Conservation (phyloP, 2,329 filamentous ascomycete genomes). For the Sporothrix humicola region DNA sequence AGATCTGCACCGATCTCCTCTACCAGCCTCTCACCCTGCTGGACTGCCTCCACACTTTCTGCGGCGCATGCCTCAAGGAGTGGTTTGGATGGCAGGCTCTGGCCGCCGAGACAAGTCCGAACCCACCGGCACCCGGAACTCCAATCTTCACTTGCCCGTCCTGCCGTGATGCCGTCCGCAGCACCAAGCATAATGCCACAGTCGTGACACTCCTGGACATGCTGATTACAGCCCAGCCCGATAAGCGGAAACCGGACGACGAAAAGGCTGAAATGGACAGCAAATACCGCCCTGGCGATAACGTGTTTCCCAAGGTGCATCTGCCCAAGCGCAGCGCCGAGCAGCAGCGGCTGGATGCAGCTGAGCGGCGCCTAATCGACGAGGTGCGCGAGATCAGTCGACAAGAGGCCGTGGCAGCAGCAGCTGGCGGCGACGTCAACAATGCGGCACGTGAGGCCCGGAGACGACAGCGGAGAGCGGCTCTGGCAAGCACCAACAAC, state of each 20-base stretch:
- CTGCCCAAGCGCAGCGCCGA: slow-evolving; percentile 57
- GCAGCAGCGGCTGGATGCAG: slow-evolving; percentile 63
- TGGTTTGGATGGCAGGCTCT: slow-evolving; percentile 87
- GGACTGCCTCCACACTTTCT: slow-evolving; percentile 95
- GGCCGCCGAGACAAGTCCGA: slow-evolving; percentile 58
- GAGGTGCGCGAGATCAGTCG: slow-evolving; percentile 77
- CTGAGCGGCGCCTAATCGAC: slow-evolving; percentile 72
- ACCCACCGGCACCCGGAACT: slow-evolving; percentile 55
- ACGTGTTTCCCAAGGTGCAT: slow-evolving; percentile 71
- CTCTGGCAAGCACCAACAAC: slow-evolving; percentile 32
- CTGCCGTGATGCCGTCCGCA: slow-evolving; percentile 84
- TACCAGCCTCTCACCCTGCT: slow-evolving; percentile 90
- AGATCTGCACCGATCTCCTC: slow-evolving; percentile 97
- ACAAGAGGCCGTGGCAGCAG: slow-evolving; percentile 64
- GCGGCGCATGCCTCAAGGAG: slow-evolving; percentile 91
- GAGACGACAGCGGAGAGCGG: slow-evolving; percentile 38
- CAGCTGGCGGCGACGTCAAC: slow-evolving; percentile 17
- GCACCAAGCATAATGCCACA: slow-evolving; percentile 87
- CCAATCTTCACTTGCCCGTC: slow-evolving; percentile 83
- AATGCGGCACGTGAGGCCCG: slow-evolving; percentile 24
- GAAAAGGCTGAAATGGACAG: slow-evolving; percentile 78
- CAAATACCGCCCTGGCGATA: slow-evolving; percentile 81
- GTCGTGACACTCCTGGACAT: slow-evolving; percentile 90
- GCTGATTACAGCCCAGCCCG: slow-evolving; percentile 80
- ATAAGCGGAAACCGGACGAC: slow-evolving; percentile 68